Conservation (phyloP, 129 eudicot species). For the Ambrosia trifida region DNA sequence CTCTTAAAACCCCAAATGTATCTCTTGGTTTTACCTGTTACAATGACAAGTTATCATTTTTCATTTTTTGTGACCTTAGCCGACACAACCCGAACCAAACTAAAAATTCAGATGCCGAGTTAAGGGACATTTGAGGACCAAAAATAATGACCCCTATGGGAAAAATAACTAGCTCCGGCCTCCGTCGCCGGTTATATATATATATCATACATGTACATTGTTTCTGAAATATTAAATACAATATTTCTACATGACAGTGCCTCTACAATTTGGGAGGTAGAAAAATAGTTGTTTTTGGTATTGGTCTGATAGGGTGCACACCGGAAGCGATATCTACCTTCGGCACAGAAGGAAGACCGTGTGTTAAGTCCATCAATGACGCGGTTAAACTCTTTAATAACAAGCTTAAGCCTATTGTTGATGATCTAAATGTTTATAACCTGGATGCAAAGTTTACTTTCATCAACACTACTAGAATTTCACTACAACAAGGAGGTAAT, state of each 20-base stretch:
- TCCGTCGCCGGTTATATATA: no score
- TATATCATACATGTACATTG: not conserved
- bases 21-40: no score
- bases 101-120: no score
- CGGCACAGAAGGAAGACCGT: constrained; percentile 19
- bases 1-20: no score
- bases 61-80: no score
- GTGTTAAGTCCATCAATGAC: constrained; percentile 31
- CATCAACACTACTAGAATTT: constrained; percentile 30
- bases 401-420: constrained; percentile 41
- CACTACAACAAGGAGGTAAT: constrained; percentile 24
- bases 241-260: constrained; percentile 17
- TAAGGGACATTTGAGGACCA: no score
- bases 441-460: constrained; percentile 39
- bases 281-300: constrained; percentile 45
- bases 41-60: no score
- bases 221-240: not conserved
- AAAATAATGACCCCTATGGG: no score
- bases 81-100: no score
- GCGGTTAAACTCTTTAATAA: constrained; percentile 38
- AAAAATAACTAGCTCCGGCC: no score
- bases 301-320: constrained; percentile 45
- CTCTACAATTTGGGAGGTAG: constrained; percentile 49
- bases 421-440: constrained; percentile 29
- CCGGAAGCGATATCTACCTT: constrained; percentile 30